Evolutionary conservation across 257 asterid genomes (phyloP).

Genomic region (Marsdenia floribunda): DNA sequence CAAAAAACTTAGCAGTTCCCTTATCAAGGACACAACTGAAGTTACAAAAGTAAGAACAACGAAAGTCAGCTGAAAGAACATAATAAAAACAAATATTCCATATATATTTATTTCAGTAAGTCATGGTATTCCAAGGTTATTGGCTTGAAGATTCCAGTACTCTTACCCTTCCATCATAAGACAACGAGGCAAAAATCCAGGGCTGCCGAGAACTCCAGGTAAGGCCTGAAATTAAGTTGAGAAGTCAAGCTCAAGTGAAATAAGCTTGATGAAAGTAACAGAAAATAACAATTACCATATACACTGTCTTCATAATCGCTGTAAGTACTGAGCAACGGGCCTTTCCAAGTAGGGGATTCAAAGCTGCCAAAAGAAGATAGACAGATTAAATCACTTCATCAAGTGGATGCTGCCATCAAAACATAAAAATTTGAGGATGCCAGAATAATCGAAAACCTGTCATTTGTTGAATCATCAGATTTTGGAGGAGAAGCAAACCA

Average conservation of each 20-base stretch:
- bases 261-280: conserved; percentile 10
- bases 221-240: conserved; percentile 51
- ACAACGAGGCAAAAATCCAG: conserved; percentile 91
- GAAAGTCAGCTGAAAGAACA: not conserved
- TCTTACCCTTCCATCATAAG: conserved; percentile 98
- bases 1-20: not conserved
- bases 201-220: conserved; percentile 98
- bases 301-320: conserved; percentile 94
- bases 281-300: conserved; percentile 54
- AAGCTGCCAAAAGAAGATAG: conserved; percentile 34
- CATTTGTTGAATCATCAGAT: conserved; percentile 34
- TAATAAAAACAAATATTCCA: not conserved
- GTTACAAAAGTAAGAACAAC: not conserved
- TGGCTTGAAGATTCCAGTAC: conserved; percentile 2
- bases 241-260: conserved; percentile 17
- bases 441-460: conserved; percentile 36
- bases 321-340: conserved; percentile 66
- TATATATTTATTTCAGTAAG: not conserved
- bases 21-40: not conserved
- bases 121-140: not conserved
- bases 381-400: conserved; percentile 5
- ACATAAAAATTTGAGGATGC: not conserved
- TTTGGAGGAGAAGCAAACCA: conserved; percentile 60
- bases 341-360: conserved; percentile 37
- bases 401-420: not conserved